Percentiles rank a stretch among this genome's conserved stretches.
Evolutionary conservation across 257 asterid genomes (phyloP).

Genomic region (Solanum arcanum): DNA sequence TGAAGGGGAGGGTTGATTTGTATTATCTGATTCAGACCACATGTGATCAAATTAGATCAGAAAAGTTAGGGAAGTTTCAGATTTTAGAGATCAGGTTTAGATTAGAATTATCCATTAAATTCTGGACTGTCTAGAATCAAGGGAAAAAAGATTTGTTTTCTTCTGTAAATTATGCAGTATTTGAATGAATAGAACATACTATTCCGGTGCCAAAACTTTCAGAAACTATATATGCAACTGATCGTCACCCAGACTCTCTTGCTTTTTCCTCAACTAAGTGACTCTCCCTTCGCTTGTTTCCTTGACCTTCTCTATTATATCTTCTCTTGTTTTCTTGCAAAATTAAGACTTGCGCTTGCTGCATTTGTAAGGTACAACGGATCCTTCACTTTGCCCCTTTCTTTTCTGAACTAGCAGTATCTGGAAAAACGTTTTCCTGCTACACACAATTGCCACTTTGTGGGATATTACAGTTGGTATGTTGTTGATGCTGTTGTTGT

Average conservation of each 20-base stretch:
- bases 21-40: background rate
- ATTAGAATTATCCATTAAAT: background rate
- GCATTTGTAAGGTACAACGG: background rate
- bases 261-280: background rate
- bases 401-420: background rate
- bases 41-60: background rate
- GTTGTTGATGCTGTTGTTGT: background rate
- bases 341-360: background rate
- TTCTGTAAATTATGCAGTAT: background rate
- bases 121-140: background rate
- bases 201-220: background rate
- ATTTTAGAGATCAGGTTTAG: background rate
- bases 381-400: background rate
- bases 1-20: background rate
- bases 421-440: background rate
- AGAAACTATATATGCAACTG: background rate
- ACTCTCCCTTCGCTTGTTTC: background rate
- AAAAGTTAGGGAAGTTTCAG: background rate
- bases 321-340: background rate
- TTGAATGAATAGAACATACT: background rate
- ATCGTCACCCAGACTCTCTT: background rate
- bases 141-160: background rate
- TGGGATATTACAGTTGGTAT: background rate
- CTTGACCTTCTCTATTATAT: background rate
- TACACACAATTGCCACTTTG: background rate